A percentile compares a stretch with the other conserved stretches of the same genome.
Evolutionary conservation across 1,139 yeast species (phyloP).

Genomic region (Hansenula sp.): DNA sequence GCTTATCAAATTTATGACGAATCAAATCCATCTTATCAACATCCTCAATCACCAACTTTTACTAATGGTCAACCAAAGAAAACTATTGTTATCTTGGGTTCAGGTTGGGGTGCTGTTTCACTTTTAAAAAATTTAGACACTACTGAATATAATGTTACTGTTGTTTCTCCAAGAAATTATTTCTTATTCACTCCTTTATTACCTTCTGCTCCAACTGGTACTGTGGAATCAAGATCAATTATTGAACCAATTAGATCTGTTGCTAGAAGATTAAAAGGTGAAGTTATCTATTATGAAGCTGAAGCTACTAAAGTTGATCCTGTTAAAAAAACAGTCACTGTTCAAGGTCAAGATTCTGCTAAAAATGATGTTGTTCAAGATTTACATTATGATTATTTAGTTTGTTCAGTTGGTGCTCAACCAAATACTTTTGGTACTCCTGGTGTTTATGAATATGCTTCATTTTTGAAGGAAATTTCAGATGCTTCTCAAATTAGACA

Average conservation of each 20-base stretch:
- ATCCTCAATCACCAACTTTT: constrained; percentile 54
- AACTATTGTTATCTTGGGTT: constrained; percentile 83
- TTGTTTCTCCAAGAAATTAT: constrained; percentile 92
- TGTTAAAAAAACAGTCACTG: constrained; percentile 51
- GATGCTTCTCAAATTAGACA: constrained; percentile 77
- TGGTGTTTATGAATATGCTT: constrained; percentile 84
- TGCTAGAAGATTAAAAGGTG: constrained; percentile 68
- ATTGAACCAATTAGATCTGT: constrained; percentile 80
- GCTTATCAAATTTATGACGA: constrained; percentile 58
- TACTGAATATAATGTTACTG: constrained; percentile 78
- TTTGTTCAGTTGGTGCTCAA: constrained; percentile 88
- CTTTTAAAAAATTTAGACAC: constrained; percentile 83
- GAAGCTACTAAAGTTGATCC: constrained; percentile 85
- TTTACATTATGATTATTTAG: constrained; percentile 70
- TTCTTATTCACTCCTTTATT: constrained; percentile 90
- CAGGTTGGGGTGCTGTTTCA: constrained; percentile 93
- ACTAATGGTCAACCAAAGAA: constrained; percentile 75
- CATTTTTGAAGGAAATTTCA: constrained; percentile 80
- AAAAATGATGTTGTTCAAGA: constrained; percentile 40
- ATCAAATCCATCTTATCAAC: constrained; percentile 55
- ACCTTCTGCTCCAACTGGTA: constrained; percentile 93
- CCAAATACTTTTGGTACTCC: constrained; percentile 92
- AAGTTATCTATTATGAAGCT: constrained; percentile 85
- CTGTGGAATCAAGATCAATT: constrained; percentile 85
- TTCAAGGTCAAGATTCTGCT: constrained; percentile 34